phyloP scores from a whole-genome alignment of 2,329 filamentous ascomycete species.

The Eutypa lata region DNA sequence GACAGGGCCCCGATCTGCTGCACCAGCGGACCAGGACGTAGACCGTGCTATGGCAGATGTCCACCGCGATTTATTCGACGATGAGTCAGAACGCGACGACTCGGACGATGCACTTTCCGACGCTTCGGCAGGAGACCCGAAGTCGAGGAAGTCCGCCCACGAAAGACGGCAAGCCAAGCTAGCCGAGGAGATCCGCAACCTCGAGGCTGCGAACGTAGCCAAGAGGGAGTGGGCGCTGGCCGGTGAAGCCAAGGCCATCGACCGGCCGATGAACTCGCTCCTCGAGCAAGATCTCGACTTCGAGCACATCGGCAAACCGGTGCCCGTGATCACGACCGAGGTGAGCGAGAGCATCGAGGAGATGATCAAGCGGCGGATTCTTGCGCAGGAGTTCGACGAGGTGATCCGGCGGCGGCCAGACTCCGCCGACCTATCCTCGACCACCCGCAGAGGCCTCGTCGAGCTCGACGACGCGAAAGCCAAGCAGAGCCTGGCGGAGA shows the following conservation, averaged over 20 bases:
- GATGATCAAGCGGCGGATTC: constrained; percentile 88
- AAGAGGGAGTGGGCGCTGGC: constrained; percentile 88
- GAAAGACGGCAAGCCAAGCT: constrained; percentile 84
- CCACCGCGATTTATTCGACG: constrained; percentile 86
- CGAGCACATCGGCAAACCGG: constrained; percentile 89
- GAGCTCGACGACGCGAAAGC: constrained; percentile 85
- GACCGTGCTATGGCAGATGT: constrained; percentile 83
- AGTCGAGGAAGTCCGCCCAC: constrained; percentile 76
- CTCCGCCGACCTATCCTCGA: constrained; percentile 56
- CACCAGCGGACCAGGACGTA: constrained; percentile 62
- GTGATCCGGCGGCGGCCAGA: constrained; percentile 79
- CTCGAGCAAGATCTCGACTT: constrained; percentile 95
- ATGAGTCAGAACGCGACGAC: constrained; percentile 62
- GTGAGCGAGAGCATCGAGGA: constrained; percentile 88
- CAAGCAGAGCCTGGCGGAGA: constrained; percentile 82
- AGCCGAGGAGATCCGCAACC: constrained; percentile 82
- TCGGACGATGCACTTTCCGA: constrained; percentile 65
- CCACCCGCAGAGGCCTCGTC: constrained; percentile 67
- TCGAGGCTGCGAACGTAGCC: constrained; percentile 84
- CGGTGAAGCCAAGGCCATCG: constrained; percentile 79
- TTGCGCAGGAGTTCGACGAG: constrained; percentile 90
- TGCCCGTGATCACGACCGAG: constrained; percentile 90
- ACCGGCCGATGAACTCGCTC: constrained; percentile 85
- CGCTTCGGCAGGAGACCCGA: constrained; percentile 65
- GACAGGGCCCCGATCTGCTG: constrained; percentile 37